Evolutionary conservation across 371 early-diverging fungal species (phyloP), one percentile per base, ranked within the genome.

Genomic region (Mortierella sp.): DNA sequence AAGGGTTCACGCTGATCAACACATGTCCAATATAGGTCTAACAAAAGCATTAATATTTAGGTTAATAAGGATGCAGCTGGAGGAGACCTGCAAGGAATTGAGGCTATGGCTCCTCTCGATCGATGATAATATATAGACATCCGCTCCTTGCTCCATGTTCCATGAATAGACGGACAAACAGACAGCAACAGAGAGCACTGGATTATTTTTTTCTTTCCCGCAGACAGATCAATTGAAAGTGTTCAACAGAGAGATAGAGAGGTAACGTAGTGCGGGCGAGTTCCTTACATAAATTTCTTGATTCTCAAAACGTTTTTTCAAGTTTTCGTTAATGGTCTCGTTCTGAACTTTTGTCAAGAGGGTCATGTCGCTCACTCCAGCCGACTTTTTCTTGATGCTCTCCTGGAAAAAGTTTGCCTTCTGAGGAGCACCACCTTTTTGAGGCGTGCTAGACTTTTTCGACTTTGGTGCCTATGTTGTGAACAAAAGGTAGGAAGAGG

Each of bases 11-110:
- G 86, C 93, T 93, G 78, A 96, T 95, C 70, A 96, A 86, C 69
- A 96, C 96, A 84, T 95, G 93, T 24, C 95, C 95, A 74, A 96
- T 96, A 83, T 95, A 95, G 15, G 96, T 96, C 93, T 94, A 88
- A 38, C 50, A 38, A n/a, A 59, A 9, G 40, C 36, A 36, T 36
- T 36, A 6, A 36, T 36, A 36, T 36, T 36, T 36, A 5, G 36
- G 7, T 36, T 36, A 36, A 36, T 36, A 10, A 2, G 36, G 36
- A 0, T 43, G 43, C 43, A 43, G 43, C 15, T 43, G 43, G 15
- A 15, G 15, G 43, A 43, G 15, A 43, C 8, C 43, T 11, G 15
- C 10, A 43, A 15, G 43, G 43, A 0, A 3, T 36, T 36, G 36
- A 36, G 6, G 36, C 36, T n/a, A 50, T 50, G 50, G 50, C 50